These are phyloP conservation scores for Rubus parviflorus DNA, from an alignment of 306 rosid species.

Conservation along the genomic window DNA sequence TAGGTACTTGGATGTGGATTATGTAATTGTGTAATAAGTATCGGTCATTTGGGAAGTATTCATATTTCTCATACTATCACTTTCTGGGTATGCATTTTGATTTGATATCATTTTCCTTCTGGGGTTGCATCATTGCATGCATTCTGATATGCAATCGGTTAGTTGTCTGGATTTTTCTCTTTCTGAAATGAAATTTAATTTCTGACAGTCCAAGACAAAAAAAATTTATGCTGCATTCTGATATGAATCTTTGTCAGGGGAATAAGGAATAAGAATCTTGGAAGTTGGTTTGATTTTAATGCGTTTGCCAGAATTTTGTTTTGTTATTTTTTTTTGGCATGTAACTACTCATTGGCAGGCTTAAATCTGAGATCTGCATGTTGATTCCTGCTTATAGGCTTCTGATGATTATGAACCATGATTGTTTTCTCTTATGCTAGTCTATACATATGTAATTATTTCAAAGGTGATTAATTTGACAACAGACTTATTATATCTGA, in stretches of 20 bases:
- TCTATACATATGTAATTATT: neutral
- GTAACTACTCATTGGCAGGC: neutral
- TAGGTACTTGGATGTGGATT: neutral
- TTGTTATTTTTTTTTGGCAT: neutral
- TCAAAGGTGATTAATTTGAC: neutral
- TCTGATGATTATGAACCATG: neutral
- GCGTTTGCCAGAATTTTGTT: neutral
- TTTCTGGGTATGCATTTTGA: constrained; percentile 7
- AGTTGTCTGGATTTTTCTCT: constrained; percentile 6
- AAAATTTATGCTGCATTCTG: constrained; percentile 2
- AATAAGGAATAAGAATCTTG: neutral
- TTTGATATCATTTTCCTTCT: neutral
- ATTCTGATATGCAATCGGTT: constrained; percentile 12
- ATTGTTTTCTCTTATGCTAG: neutral
- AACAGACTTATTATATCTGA: neutral
- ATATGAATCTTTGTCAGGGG: neutral
- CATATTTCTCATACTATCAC: constrained; percentile 16
- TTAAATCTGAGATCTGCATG: neutral
- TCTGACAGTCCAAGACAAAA: constrained; percentile 7
- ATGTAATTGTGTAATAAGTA: neutral
- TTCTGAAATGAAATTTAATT: neutral
- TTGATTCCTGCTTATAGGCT: neutral
- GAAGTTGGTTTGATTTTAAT: neutral
- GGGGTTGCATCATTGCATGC: constrained; percentile 19
- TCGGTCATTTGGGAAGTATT: constrained; percentile 7